These are phyloP conservation scores for Kodamaea kaohsiungensis DNA, from an alignment of 805 yeast species.

Conservation along the genomic window DNA sequence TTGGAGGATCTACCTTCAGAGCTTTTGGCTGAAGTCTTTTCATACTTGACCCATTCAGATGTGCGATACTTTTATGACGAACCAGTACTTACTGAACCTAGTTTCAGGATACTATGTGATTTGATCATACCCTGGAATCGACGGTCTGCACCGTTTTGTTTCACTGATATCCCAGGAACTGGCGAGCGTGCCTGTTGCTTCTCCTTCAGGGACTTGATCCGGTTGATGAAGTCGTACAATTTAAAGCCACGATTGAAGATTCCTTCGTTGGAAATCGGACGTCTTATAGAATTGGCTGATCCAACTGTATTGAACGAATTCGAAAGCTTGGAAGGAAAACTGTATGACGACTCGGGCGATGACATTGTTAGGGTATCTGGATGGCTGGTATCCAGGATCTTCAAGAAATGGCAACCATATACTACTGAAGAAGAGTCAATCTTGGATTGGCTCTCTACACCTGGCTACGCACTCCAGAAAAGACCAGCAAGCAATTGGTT, in stretches of 20 bases:
- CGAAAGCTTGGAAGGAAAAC: background rate
- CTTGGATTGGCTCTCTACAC: background rate
- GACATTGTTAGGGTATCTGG: background rate
- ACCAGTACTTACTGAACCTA: background rate
- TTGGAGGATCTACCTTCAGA: background rate
- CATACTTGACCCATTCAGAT: background rate
- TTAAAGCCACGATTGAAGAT: background rate
- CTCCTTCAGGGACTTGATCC: background rate
- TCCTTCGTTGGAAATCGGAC: background rate
- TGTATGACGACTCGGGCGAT: background rate
- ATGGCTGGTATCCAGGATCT: background rate
- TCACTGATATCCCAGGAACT: background rate
- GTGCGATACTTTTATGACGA: background rate
- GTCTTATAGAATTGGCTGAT: background rate
- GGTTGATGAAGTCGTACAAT: background rate
- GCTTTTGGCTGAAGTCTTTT: background rate
- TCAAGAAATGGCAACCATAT: background rate
- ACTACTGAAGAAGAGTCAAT: background rate
- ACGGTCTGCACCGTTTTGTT: background rate
- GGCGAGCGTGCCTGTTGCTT: background rate
- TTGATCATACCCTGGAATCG: background rate
- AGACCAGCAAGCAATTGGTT: background rate
- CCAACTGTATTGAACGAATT: background rate
- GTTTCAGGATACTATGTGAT: background rate
- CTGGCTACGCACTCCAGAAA: background rate